phyloP scores from a whole-genome alignment of 495 filamentous ascomycete species.

The Trichoderma erinaceum region DNA sequence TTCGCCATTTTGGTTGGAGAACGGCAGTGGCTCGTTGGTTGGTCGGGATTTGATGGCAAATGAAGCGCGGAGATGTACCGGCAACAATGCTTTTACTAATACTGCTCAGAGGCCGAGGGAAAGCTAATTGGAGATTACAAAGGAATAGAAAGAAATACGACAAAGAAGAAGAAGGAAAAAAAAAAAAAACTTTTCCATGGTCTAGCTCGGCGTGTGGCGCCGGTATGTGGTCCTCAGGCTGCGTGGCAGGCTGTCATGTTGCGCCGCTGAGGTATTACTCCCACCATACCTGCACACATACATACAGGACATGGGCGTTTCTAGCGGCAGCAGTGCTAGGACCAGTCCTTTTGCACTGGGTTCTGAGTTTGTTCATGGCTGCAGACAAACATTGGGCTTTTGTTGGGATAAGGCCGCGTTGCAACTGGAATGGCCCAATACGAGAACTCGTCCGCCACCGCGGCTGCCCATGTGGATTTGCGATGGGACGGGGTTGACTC shows the following conservation, averaged over 20 bases:
- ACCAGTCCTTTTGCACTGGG: not conserved
- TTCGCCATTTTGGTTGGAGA: not conserved
- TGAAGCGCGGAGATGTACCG: slow-evolving; percentile 2
- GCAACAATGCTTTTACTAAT: not conserved
- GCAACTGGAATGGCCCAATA: slow-evolving; percentile 10
- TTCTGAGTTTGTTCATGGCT: not conserved
- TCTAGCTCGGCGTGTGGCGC: not conserved
- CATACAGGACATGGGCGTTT: not conserved
- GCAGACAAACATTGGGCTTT: slow-evolving; percentile 7
- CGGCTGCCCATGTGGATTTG: not conserved
- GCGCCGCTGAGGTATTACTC: slow-evolving; percentile 1
- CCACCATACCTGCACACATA: too few relatives aligned
- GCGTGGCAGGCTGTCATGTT: slow-evolving; percentile 12
- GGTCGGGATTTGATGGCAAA: slow-evolving; percentile 6
- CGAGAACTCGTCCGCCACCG: slow-evolving; percentile 4
- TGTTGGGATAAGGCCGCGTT: slow-evolving; percentile 4
- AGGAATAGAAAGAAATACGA: not conserved
- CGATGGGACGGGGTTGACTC: too few relatives aligned
- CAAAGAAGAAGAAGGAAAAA: not conserved
- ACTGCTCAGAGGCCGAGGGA: not conserved
- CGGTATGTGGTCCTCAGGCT: not conserved
- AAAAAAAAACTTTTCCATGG: not conserved
- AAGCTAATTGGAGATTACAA: not conserved
- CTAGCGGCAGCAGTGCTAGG: not conserved
- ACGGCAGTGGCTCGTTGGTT: not conserved